phyloP scores from a whole-genome alignment of 768 basidiomycete species.

The Lactarius sp. region DNA sequence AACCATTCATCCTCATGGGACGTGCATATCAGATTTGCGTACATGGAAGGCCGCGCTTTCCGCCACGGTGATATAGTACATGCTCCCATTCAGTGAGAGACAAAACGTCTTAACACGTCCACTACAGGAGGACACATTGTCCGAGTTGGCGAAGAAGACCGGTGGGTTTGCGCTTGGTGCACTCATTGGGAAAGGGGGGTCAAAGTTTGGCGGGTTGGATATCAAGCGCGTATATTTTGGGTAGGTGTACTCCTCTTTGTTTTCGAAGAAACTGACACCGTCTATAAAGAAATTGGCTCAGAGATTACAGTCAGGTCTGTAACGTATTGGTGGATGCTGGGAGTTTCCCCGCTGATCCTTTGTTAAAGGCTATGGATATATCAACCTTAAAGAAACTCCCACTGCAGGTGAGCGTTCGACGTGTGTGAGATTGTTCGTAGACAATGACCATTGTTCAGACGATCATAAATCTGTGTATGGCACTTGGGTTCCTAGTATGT shows the following conservation, averaged over 20 bases:
- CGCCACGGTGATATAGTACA: constrained; percentile 83
- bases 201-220: constrained; percentile 75
- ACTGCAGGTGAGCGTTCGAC: constrained; percentile 45
- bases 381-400: constrained; percentile 69
- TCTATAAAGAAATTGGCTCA: constrained; percentile 66
- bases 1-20: neutral
- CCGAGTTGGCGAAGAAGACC: constrained; percentile 53
- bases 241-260: constrained; percentile 35
- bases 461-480: constrained; percentile 86
- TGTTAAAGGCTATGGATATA: constrained; percentile 71
- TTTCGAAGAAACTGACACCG: neutral
- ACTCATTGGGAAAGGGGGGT: constrained; percentile 48
- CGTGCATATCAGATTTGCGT: constrained; percentile 54
- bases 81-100: constrained; percentile 23
- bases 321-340: neutral
- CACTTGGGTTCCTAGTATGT: constrained; percentile 79
- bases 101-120: constrained; percentile 19
- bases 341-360: neutral
- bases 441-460: constrained; percentile 41
- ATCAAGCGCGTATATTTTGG: constrained; percentile 82
- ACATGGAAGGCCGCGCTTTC: constrained; percentile 81
- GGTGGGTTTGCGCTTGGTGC: constrained; percentile 56
- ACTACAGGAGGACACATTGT: constrained; percentile 62
- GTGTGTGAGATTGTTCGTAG: neutral
- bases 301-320: constrained; percentile 76